A percentile compares a stretch with the other conserved stretches of the same genome.
These are phyloP conservation scores for Ceratobasidium sp. DNA, from an alignment of 1,284 basidiomycete genomes.

Conservation along the genomic window DNA sequence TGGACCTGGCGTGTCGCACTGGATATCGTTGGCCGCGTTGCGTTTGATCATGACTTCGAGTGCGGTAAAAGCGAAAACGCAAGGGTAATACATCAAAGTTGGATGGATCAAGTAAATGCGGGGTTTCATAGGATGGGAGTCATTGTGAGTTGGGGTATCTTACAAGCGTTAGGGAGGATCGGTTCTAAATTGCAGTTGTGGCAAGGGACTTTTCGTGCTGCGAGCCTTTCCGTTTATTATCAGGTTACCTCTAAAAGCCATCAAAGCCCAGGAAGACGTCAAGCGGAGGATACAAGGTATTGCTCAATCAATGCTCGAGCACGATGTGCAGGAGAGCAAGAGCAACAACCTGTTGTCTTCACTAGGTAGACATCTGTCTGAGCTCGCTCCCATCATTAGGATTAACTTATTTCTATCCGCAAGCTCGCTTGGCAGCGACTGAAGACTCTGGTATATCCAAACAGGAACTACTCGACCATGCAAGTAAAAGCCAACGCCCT, in stretches of 20 bases:
- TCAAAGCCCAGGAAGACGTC: conserved; percentile 52
- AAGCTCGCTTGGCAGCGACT: no score
- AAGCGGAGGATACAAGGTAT: conserved; percentile 51
- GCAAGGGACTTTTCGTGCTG: conserved; percentile 45
- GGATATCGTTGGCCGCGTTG: conserved; percentile 48
- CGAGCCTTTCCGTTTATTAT: conserved; percentile 53
- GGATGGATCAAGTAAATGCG: conserved; percentile 25
- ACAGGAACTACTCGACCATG: conserved; percentile 44
- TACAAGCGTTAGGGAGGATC: not conserved
- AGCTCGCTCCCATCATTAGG: not conserved
- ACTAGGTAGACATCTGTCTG: no score
- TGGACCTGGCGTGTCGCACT: conserved; percentile 45
- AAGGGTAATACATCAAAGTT: conserved; percentile 20
- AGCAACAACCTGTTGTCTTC: not conserved
- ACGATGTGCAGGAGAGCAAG: conserved; percentile 1
- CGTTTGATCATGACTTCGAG: conserved; percentile 47
- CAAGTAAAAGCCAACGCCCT: not conserved
- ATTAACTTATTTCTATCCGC: not conserved
- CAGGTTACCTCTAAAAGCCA: conserved; percentile 49
- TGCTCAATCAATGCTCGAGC: conserved; percentile 21
- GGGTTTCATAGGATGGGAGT: no score
- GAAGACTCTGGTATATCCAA: not conserved
- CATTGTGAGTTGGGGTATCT: not conserved
- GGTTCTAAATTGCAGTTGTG: not conserved
- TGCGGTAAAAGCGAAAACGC: conserved; percentile 39